Evolutionary conservation across 2,329 filamentous ascomycete species (phyloP), one percentile per base, ranked within the genome.

Genomic region (Fusarium euwallaceae): DNA sequence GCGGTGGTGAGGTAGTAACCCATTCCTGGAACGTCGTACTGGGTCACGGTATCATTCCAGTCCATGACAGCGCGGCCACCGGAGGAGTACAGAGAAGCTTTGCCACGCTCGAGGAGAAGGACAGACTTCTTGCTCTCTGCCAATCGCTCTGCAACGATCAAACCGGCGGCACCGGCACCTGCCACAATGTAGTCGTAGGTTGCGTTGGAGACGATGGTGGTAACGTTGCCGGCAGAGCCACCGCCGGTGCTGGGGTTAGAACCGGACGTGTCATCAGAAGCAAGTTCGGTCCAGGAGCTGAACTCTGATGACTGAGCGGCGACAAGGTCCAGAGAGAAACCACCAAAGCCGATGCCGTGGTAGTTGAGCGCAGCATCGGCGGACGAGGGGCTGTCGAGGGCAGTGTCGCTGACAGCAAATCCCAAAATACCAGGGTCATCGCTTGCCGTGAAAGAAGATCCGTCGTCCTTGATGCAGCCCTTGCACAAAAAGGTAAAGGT

Each of bases 1-100:
- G 92, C 87, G 5, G 86, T 83, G 88, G 91, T 93, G 74, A 94
- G 92, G 82, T 93, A 86, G 80, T 93, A 94, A 81, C 91, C 93
- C 69, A 94, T 88, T 64, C 92, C 91, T 0, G 92, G 92, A 6
- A 94, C 89, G 77, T 94, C 92, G 76, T 94, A 93, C 59, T 92
- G 90, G 8, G 92, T 93, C 37, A 93, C 80, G 41, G 90, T 89
- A 20, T 87, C 82, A 17, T 91, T 86, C 92, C 92, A 94, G 2
- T 87, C 88, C 83, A 92, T 86, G 37, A 83, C 88, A 10, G 92
- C 91, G 34, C 90, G 88, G 84, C 91, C 93, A 71, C 89, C 86
- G n/a, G 88, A 91, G 4, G 92, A 90, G 11, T 91, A 93, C 59
- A 88, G 84, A 12, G 89, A 88, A 0, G 89, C 89, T 78, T 89